Evolutionary conservation across 1,284 basidiomycete genomes (phyloP), one percentile per base, ranked within the genome.

Genomic region (Ustilago loliicola): DNA sequence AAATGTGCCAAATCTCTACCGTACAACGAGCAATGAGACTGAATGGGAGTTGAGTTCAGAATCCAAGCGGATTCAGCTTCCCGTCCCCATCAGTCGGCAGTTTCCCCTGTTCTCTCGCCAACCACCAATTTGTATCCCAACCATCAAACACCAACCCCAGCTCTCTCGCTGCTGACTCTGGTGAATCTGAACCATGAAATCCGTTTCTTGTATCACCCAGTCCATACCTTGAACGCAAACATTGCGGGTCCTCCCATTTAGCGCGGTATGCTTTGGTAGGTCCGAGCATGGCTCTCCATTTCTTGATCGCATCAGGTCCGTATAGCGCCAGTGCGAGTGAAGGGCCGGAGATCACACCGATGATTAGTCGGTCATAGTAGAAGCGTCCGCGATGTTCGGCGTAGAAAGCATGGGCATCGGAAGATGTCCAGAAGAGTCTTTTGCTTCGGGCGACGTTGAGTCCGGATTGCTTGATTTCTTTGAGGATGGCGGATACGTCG

Each of bases 141-240:
- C 76, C 80, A 17, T 81, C 71, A 52, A 83, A 83, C 23, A 83
- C 61, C 36, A 79, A 51, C 2, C 38, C 70, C 7, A 83, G 52
- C 47, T 83, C 82, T 36, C 78, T 52, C 15, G 30, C 30, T 10
- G 81, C 80, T 2, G 62, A 61, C 3, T 67, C 53, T 15, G 56
- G 45, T 0, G 75, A 70, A 40, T 83, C 80, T 15, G 66, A 75
- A 2, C 85, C 85, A 32, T 86, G 85, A 42, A 86, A 86, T 2
- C 79, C 84, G 50, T 86, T 86, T 0, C 84, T 61, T 8, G 84
- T 85, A 51, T 86, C 85, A 1, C 81, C 81, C 2, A 85, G 56
- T 0, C 85, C 85, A 42, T 82, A 83, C 11, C 69, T 40, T 2
- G 82, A 77, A 6, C 85, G 64, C 3, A 86, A 58, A 19, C 66